Evolutionary conservation across 495 filamentous ascomycete species (phyloP), one percentile per base, ranked within the genome.

Genomic region (Aspergillus taichungensis): DNA sequence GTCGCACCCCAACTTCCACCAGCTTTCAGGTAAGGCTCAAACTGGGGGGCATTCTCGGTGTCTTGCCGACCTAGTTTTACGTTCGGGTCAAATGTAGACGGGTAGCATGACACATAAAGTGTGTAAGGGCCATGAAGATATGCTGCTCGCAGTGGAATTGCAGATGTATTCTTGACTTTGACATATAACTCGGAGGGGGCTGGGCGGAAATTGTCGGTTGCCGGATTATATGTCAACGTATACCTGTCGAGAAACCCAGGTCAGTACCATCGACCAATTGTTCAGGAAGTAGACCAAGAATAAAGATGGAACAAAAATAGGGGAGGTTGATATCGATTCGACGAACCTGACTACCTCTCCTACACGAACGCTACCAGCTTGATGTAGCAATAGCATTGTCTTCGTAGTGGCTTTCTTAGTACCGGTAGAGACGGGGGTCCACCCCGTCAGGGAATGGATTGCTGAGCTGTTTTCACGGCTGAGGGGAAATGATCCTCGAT

Each of bases 121-220:
- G 81, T 94, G 62, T 98, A 98, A 2, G 92, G 92, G 1, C 92
- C 92, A 64, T 94, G 92, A 34, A 98, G 79, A 58, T 95, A 98
- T 32, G 92, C 92, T 38, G 92, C 92, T 52, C 92, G 86, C 9
- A 97, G 71, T 4, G 92, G 82, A 46, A 91, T 85, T 10, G 89
- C 82, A 13, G 87, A 90, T n/a, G 84, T 87, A 55, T 98, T 98
- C 55, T 84, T 88, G 59, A 98, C 80, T 49, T 83, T 85, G 34
- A 98, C 78, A 61, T 88, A 76, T 29, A 98, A 76, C 46, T 79
- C 66, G 36, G 79, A 63, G 7, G 91, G 91, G 14, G 85, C 77
- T 3, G 92, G 94, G 6, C 90, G 78, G 52, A 95, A 88, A 45
- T 83, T 85, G 63, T 97, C 92, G 40, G 75, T 68, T 13, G 84